Percentiles rank a stretch among this genome's conserved stretches.
Conservation (phyloP, 306 rosid species). For the Sechiopsis laciniata region DNA sequence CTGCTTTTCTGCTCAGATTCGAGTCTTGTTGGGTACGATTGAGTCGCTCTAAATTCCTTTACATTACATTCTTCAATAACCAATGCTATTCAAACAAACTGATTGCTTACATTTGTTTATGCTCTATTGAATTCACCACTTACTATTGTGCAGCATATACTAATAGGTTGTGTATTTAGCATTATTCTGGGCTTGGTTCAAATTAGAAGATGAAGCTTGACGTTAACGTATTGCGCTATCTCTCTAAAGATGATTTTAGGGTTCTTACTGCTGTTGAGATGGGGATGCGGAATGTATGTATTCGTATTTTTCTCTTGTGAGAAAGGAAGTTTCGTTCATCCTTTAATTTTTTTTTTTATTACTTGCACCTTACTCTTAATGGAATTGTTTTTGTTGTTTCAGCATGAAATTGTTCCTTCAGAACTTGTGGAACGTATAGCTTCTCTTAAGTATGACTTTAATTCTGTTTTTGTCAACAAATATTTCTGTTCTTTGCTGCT, state of each 20-base stretch:
- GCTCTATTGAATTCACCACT: not conserved
- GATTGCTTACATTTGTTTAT: not conserved
- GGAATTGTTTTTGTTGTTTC: slow-evolving; percentile 21
- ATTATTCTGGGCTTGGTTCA: not conserved
- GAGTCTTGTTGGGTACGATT: too few species aligned
- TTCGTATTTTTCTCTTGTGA: not conserved
- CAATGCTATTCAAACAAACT: too few species aligned
- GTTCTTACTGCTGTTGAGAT: slow-evolving; percentile 86
- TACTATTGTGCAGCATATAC: not conserved
- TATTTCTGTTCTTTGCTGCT: not conserved
- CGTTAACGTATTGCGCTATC: slow-evolving; percentile 68
- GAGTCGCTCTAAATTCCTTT: too few species aligned
- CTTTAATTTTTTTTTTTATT: not conserved
- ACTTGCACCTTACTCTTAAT: not conserved
- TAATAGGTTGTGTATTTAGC: not conserved
- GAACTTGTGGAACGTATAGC: slow-evolving; percentile 76
- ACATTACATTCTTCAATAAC: too few species aligned
- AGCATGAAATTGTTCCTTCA: slow-evolving; percentile 77
- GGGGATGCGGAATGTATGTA: slow-evolving; percentile 78
- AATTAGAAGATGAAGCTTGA: slow-evolving; percentile 59
- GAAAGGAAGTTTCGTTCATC: not conserved
- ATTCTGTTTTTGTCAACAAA: not conserved
- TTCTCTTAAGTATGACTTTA: slow-evolving; percentile 48
- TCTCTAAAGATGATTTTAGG: slow-evolving; percentile 84
- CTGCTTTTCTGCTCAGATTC: too few species aligned